These are phyloP conservation scores for Tephrocybe sp. DNA, from an alignment of 768 basidiomycete genomes.

Conservation along the genomic window DNA sequence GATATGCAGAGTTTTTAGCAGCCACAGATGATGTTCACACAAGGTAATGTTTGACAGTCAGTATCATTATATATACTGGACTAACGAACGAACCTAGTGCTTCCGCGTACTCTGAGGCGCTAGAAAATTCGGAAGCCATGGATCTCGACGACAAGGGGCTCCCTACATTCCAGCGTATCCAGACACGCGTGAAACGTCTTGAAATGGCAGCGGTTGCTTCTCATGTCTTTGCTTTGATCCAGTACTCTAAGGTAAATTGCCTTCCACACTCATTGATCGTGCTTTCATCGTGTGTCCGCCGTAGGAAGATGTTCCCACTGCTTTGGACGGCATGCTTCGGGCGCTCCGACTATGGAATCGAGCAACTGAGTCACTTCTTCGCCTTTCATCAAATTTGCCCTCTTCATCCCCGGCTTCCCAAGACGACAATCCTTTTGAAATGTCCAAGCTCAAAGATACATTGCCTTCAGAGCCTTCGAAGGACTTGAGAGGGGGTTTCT, in stretches of 20 bases:
- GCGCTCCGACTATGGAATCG: conserved; percentile 80
- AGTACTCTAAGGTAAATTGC: conserved; percentile 54
- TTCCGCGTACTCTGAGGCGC: conserved; percentile 60
- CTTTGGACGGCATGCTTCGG: conserved; percentile 60
- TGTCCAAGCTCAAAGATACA: conserved; percentile 40
- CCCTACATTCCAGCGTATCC: conserved; percentile 56
- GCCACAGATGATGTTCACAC: conserved; percentile 52
- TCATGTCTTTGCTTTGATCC: conserved; percentile 64
- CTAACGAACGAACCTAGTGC: conserved; percentile 32
- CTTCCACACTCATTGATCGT: background rate
- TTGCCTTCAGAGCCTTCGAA: conserved; percentile 29
- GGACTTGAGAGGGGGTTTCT: conserved; percentile 9
- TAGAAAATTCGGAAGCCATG: conserved; percentile 40
- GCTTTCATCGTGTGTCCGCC: conserved; percentile 1
- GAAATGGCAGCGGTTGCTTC: conserved; percentile 75
- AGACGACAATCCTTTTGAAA: conserved; percentile 61
- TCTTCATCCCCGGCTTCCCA: conserved; percentile 20
- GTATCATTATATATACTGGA: background rate
- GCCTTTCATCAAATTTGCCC: conserved; percentile 47
- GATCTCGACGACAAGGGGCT: conserved; percentile 43
- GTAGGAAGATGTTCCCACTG: conserved; percentile 60
- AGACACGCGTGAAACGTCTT: conserved; percentile 53
- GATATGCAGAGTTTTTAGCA: conserved; percentile 66
- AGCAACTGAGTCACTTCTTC: conserved; percentile 64
- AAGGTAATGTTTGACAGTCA: conserved; percentile 41